Base-by-base conservation (phyloP, 179 eudicot genomes). In the Spergularia azorica region DNA sequence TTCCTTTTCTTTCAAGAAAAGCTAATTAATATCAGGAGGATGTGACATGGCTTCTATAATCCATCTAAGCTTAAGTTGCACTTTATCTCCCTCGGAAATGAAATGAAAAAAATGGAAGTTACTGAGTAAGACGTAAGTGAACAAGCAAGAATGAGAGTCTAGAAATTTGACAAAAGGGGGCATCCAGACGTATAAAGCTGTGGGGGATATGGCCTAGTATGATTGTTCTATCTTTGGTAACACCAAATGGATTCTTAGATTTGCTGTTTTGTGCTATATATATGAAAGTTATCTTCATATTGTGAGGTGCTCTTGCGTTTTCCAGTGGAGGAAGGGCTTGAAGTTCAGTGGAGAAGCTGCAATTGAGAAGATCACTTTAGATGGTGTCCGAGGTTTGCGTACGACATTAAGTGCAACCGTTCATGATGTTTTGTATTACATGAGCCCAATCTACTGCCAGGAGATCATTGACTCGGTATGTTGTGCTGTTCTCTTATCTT, bases 401-500 rank as follows among this genome's bases (percentile, higher is more conserved):
- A 90, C 92, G 41, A 89, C 85, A 70, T 81, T 95, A 72, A 94
- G 99, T 86, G 99, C 98, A 55, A 95, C 99, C 20, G 98, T 87
- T 84, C 99, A 95, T 84, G 99, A 95, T 84, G 92, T 95, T 39
- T 83, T 95, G 77, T 95, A 93, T 81, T 95, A 95, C 89, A 93
- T 95, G 99, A 95, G 99, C 86, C 99, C 99, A 54, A 92, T 95
- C 79, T 91, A 95, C 81, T 95, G 99, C 88, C 99, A 95, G 87
- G 94, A 86, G 80, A 95, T 95, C 68, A 88, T 91, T 70, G 86
- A 95, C 87, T 91, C 99, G 90, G 99, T 95, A 90, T 58, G 79
- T 68, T 14, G 6, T 26, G 46, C 73, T 75, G 60, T 66, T 82
- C 72, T 73, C 20, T 62, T 69, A 52, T 54, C 56, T 20, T 54